Conservation (phyloP, 306 rosid genomes). For the Cucumis sativus region DNA sequence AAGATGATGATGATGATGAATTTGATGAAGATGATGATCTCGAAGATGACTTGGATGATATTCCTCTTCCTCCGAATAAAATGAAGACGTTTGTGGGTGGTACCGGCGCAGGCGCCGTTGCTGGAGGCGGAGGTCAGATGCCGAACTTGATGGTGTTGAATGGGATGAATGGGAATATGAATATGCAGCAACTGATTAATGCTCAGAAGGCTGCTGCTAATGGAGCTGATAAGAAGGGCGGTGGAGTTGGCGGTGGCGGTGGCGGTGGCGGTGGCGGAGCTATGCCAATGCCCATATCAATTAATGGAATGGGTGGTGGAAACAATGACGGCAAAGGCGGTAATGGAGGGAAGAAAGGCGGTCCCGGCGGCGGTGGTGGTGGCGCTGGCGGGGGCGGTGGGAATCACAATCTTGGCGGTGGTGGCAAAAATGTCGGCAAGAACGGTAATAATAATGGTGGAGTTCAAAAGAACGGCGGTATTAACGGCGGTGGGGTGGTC, state of each 20-base stretch:
- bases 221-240: background rate
- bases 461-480: conserved; percentile 12
- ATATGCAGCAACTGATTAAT: conserved; percentile 18
- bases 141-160: conserved; percentile 22
- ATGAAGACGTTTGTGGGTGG: conserved; percentile 31
- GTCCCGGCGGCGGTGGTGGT: conserved; percentile 17
- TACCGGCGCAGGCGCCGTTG: conserved; percentile 11
- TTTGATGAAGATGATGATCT: conserved; percentile 27
- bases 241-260: background rate
- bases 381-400: conserved; percentile 13
- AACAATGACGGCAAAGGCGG: conserved; percentile 23
- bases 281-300: conserved; percentile 11
- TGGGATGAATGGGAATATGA: conserved; percentile 21
- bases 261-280: conserved; percentile 6
- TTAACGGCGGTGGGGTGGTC: conserved; percentile 16
- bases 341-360: conserved; percentile 36
- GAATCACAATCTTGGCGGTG: conserved; percentile 19
- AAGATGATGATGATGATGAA: conserved; percentile 23
- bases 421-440: conserved; percentile 24
- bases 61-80: conserved; percentile 19
- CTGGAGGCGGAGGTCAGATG: background rate
- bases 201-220: conserved; percentile 35
- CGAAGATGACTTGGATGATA: conserved; percentile 43
- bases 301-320: conserved; percentile 21
- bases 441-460: conserved; percentile 14